Evolutionary conservation across 2,329 filamentous ascomycete genomes (phyloP).

Genomic region (Exophiala viscosa): DNA sequence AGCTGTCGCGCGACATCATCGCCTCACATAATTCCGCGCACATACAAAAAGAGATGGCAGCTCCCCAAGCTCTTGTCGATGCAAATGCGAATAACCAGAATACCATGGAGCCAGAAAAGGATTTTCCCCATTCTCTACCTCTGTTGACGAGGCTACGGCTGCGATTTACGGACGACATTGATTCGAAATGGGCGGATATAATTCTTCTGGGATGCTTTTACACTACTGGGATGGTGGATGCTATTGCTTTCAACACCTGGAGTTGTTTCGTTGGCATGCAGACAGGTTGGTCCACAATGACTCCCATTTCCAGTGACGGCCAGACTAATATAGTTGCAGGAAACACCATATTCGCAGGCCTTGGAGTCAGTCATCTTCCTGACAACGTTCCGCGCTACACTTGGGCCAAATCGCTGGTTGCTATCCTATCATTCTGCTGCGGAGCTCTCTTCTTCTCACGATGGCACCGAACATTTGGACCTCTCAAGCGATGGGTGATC

Average conservation of each 20-base stretch:
- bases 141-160: conserved; percentile 4
- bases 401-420: conserved; percentile 42
- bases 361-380: conserved; percentile 39
- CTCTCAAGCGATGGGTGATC: conserved; percentile 37
- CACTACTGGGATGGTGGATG: conserved; percentile 42
- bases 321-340: conserved; percentile 35
- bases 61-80: conserved; percentile 1
- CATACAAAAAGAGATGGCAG: conserved; percentile 6
- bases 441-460: conserved; percentile 39
- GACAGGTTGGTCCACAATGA: conserved; percentile 33
- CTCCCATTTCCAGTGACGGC: conserved; percentile 19
- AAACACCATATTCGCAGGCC: conserved; percentile 43
- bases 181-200: conserved; percentile 15
- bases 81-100: neutral
- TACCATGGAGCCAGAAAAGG: conserved; percentile 4
- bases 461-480: conserved; percentile 32
- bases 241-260: conserved; percentile 44
- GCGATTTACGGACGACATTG: conserved; percentile 11
- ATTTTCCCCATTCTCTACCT: conserved; percentile 2
- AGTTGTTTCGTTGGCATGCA: conserved; percentile 46
- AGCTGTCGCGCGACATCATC: neutral
- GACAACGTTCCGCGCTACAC: conserved; percentile 33
- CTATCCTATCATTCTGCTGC: conserved; percentile 35
- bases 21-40: neutral
- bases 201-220: conserved; percentile 34